These are phyloP conservation scores for Hymenoscyphus occultus DNA, from an alignment of 2,329 filamentous ascomycete species.

Conservation along the genomic window DNA sequence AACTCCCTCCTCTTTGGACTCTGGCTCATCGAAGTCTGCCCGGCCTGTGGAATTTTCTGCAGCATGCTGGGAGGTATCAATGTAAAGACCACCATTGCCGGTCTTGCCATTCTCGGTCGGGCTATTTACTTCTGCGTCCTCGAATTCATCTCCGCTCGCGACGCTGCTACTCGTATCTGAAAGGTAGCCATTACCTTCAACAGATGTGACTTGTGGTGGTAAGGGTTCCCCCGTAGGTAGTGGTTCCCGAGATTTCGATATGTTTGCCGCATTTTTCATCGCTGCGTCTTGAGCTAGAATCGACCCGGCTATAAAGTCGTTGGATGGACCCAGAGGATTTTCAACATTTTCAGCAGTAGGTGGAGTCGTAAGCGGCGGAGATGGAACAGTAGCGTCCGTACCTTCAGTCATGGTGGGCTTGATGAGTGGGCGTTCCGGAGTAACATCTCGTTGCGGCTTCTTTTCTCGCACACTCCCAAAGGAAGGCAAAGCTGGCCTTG, in stretches of 20 bases:
- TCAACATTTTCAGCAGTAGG: slow-evolving; percentile 24
- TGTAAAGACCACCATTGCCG: not conserved
- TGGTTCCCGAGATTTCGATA: slow-evolving; percentile 58
- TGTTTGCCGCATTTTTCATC: slow-evolving; percentile 53
- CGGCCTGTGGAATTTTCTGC: not conserved
- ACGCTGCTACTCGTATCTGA: slow-evolving; percentile 54
- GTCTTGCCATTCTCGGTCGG: slow-evolving; percentile 3
- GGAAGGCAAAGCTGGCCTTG: slow-evolving; percentile 68
- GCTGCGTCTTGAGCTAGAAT: slow-evolving; percentile 54
- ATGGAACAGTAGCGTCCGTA: slow-evolving; percentile 29
- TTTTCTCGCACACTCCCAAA: slow-evolving; percentile 72
- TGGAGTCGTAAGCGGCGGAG: slow-evolving; percentile 31
- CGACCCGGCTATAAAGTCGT: slow-evolving; percentile 56
- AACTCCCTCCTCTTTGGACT: slow-evolving; percentile 26
- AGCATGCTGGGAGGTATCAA: not conserved
- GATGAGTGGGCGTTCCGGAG: slow-evolving; percentile 55
- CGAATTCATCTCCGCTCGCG: slow-evolving; percentile 32
- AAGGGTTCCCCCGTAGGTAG: slow-evolving; percentile 52
- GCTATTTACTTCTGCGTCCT: slow-evolving; percentile 7
- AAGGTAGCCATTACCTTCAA: slow-evolving; percentile 62
- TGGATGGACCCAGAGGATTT: slow-evolving; percentile 45
- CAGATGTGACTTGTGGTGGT: slow-evolving; percentile 67
- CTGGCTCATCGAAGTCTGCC: slow-evolving; percentile 10
- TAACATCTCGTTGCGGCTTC: slow-evolving; percentile 50
- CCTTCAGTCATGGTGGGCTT: slow-evolving; percentile 46